Percentiles rank a stretch among this genome's conserved stretches.
Conservation (phyloP, 106 monocot species). For the Platanthera zijinensis region DNA sequence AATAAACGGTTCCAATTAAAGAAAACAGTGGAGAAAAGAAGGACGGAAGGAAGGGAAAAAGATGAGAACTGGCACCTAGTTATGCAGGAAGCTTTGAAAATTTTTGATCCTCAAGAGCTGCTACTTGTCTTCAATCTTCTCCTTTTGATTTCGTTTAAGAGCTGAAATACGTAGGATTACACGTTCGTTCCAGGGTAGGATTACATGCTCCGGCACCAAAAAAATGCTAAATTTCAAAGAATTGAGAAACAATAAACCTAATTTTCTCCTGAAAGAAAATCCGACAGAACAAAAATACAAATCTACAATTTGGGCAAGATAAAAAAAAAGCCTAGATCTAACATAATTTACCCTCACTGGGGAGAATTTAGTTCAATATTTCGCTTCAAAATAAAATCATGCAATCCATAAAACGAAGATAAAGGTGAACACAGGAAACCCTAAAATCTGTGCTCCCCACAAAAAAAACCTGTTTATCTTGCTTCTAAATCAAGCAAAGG, state of each 20-base stretch:
- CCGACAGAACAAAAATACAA: background rate
- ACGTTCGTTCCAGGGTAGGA: background rate
- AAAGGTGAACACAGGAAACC: background rate
- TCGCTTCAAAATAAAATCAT: background rate
- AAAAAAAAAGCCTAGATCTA: background rate
- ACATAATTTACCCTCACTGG: background rate
- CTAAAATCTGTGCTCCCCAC: background rate
- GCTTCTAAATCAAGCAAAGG: background rate
- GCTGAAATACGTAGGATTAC: conserved; percentile 11
- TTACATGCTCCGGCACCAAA: background rate
- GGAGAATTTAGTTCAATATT: background rate
- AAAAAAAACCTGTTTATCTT: background rate
- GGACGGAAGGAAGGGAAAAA: background rate
- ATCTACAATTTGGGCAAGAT: background rate
- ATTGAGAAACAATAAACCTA: background rate
- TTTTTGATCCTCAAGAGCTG: conserved; percentile 2
- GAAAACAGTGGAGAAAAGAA: background rate
- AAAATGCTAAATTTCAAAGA: background rate
- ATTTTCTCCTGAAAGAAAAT: background rate
- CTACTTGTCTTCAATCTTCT: background rate
- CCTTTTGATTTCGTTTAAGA: background rate
- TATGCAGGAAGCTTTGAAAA: conserved; percentile 1
- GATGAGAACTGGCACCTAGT: conserved; percentile 15
- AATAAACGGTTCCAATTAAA: background rate
- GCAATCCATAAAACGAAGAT: background rate